Evolutionary conservation across 192 early-diverging fungal species (phyloP).

Genomic region (Dissophora globulifera): DNA sequence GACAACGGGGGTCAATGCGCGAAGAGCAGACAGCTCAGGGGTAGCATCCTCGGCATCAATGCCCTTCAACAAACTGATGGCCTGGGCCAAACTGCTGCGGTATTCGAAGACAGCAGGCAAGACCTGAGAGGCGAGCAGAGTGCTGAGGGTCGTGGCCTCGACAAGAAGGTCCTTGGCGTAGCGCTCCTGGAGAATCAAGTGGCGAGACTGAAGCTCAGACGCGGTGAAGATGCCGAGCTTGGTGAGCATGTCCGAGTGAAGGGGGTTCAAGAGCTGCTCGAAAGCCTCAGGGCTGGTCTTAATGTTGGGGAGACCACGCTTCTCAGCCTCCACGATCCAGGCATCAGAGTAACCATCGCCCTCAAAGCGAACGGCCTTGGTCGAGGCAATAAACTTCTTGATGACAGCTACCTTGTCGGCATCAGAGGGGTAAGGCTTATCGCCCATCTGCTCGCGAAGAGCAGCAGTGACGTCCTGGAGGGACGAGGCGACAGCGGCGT

Average conservation of each 20-base stretch:
- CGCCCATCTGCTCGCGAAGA: conserved; percentile 86
- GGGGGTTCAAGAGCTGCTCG: conserved; percentile 77
- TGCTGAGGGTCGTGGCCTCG: conserved; percentile 89
- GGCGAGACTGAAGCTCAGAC: conserved; percentile 90
- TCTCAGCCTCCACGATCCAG: conserved; percentile 93
- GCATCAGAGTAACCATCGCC: conserved; percentile 97
- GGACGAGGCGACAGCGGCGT: conserved; percentile 91
- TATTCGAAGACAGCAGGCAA: conserved; percentile 90
- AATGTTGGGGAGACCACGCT: conserved; percentile 97
- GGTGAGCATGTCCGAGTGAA: conserved; percentile 83
- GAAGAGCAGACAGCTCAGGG: conserved; percentile 78
- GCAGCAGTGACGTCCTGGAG: conserved; percentile 77
- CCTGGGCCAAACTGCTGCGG: conserved; percentile 88
- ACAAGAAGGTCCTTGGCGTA: conserved; percentile 97
- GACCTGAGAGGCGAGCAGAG: conserved; percentile 84
- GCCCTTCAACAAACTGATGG: conserved; percentile 74
- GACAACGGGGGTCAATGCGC: conserved; percentile 73
- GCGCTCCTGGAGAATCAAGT: conserved; percentile 96
- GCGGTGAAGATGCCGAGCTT: conserved; percentile 86
- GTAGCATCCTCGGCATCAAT: conserved; percentile 54
- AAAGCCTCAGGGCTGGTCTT: conserved; percentile 90
- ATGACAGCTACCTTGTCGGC: conserved; percentile 94
- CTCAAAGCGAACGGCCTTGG: conserved; percentile 93
- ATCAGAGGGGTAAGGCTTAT: conserved; percentile 76
- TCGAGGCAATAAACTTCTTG: conserved; percentile 82